Evolutionary conservation across 2,329 filamentous ascomycete genomes (phyloP).

Genomic region (Ceratocystis cubensis): DNA sequence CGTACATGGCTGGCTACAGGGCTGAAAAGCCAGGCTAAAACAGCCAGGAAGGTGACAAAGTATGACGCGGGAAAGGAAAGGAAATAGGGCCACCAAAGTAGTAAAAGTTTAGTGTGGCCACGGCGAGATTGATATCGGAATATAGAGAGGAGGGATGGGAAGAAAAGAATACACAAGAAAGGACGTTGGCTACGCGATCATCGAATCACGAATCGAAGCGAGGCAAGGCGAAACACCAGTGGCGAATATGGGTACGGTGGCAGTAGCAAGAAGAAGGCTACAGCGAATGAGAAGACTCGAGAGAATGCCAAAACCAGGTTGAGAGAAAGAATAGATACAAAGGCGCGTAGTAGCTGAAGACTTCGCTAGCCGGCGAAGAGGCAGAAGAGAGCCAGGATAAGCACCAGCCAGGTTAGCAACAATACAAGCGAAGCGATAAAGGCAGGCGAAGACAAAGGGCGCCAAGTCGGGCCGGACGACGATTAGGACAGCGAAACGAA

Average conservation of each 20-base stretch:
- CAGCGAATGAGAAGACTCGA: neutral
- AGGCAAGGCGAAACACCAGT: neutral
- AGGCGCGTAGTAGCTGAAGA: neutral
- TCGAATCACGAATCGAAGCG: neutral
- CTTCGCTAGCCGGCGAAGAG: neutral
- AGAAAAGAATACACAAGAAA: neutral
- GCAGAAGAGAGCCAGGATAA: neutral
- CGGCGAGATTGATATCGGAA: neutral
- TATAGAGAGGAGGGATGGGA: neutral
- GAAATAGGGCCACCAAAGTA: neutral
- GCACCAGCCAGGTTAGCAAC: neutral
- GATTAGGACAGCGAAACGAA: neutral
- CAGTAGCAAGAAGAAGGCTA: neutral
- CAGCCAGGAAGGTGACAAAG: constrained; percentile 4
- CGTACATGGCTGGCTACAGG: constrained; percentile 18
- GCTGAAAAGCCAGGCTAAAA: constrained; percentile 9
- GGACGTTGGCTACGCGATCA: neutral
- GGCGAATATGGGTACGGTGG: neutral
- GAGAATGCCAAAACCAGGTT: neutral
- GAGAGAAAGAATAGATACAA: neutral
- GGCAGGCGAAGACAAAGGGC: neutral
- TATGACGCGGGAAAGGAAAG: neutral
- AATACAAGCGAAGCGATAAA: neutral
- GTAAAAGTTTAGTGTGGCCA: neutral
- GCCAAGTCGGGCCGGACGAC: neutral